Evolutionary conservation across 73 alveolate species (phyloP).

Genomic region (Loxodes magnus): DNA sequence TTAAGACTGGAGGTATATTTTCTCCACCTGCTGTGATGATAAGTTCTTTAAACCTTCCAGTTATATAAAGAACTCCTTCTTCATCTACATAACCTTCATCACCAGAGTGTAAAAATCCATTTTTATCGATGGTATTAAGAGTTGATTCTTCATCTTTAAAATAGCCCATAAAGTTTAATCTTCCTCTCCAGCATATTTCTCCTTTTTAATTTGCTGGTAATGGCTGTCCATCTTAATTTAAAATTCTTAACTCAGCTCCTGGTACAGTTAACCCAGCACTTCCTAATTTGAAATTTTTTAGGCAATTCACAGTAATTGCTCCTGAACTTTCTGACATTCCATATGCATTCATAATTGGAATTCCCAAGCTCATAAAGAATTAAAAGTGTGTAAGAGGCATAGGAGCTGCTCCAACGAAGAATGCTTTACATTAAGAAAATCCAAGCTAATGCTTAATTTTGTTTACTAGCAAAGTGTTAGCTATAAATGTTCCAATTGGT

Average conservation of each 20-base stretch:
- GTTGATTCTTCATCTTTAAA: conserved; percentile 76
- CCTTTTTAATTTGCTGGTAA: conserved; percentile 60
- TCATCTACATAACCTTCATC: conserved; percentile 81
- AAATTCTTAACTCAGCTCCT: conserved; percentile 34
- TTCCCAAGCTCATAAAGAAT: conserved; percentile 33
- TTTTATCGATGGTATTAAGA: conserved; percentile 62
- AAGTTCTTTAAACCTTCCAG: conserved; percentile 57
- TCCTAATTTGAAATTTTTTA: not conserved
- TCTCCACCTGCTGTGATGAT: conserved; percentile 96
- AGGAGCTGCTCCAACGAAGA: conserved; percentile 51
- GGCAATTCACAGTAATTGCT: conserved; percentile 6
- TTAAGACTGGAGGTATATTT: conserved; percentile 88
- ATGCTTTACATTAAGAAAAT: conserved; percentile 13
- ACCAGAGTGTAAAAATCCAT: conserved; percentile 90
- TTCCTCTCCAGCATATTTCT: conserved; percentile 90
- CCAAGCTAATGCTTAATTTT: conserved; percentile 27
- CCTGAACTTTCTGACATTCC: conserved; percentile 50
- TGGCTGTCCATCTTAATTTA: conserved; percentile 20
- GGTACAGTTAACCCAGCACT: conserved; percentile 34
- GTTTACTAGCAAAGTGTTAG: conserved; percentile 5
- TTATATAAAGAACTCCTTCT: conserved; percentile 63
- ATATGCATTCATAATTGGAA: conserved; percentile 25
- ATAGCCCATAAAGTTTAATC: conserved; percentile 86
- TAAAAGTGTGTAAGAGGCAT: conserved; percentile 16
- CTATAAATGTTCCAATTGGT: not conserved